Evolutionary conservation across 148 eudicot genomes (phyloP).

Genomic region (Diospyros lotus): DNA sequence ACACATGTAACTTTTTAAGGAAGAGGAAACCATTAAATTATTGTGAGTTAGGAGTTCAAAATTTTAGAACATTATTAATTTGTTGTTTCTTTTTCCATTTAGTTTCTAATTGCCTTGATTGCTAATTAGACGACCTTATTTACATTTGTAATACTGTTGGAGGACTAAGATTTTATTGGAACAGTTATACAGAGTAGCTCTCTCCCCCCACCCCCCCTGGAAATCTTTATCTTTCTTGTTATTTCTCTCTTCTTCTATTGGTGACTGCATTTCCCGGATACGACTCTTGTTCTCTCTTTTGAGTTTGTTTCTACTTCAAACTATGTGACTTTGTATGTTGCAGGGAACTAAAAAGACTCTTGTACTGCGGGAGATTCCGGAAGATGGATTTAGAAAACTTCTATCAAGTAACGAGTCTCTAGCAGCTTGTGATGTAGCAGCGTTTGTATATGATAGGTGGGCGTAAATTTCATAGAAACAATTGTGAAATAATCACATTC

Average conservation of each 20-base stretch:
- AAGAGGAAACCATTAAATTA: no score
- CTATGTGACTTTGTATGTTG: slow-evolving; percentile 9
- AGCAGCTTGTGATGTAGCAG: slow-evolving; percentile 51
- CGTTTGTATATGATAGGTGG: slow-evolving; percentile 51
- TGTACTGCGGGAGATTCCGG: slow-evolving; percentile 49
- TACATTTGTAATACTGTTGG: no score
- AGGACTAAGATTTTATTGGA: no score
- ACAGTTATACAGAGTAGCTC: no score
- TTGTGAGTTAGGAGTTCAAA: no score
- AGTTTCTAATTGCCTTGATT: no score
- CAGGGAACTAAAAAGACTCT: slow-evolving; percentile 57
- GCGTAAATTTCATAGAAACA: slow-evolving; percentile 5
- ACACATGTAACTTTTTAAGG: no score
- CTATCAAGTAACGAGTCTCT: slow-evolving; percentile 40
- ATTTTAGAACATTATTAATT: no score
- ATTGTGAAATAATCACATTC: neutral
- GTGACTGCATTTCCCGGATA: no score
- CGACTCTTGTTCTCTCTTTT: neutral
- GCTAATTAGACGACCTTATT: neutral
- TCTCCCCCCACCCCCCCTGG: neutral
- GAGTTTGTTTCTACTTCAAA: neutral
- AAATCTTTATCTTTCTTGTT: no score
- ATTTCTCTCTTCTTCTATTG: no score
- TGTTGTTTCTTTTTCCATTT: no score
- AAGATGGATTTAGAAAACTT: slow-evolving; percentile 42